Evolutionary conservation across 2,329 filamentous ascomycete species (phyloP).

Genomic region (Pseudocercospora vitis): DNA sequence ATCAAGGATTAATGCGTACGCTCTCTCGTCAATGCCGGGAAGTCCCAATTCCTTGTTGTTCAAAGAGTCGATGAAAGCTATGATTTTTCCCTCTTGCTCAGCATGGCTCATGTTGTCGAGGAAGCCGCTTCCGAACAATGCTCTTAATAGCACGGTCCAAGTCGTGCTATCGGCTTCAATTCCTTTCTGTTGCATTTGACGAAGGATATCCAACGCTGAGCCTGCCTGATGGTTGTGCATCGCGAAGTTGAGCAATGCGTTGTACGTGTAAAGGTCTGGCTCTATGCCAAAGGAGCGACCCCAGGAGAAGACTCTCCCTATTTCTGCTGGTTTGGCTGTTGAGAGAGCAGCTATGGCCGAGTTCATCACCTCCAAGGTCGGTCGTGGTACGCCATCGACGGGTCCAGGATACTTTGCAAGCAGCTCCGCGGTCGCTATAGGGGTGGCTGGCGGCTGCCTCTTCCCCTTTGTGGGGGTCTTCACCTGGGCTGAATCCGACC

Average conservation of each 20-base stretch:
- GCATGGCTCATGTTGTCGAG: conserved; percentile 45
- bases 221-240: conserved; percentile 31
- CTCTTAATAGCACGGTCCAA: conserved; percentile 70
- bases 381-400: conserved; percentile 53
- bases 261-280: conserved; percentile 38
- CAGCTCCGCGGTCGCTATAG: conserved; percentile 18
- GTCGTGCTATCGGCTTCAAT: conserved; percentile 59
- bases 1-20: conserved; percentile 71
- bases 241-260: conserved; percentile 36
- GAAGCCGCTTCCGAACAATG: conserved; percentile 52
- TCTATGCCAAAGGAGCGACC: conserved; percentile 39
- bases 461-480: neutral
- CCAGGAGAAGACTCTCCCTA: conserved; percentile 55
- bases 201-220: conserved; percentile 42
- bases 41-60: conserved; percentile 50
- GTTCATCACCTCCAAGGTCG: conserved; percentile 67
- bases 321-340: conserved; percentile 50
- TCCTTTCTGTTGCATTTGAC: conserved; percentile 45
- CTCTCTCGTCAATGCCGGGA: conserved; percentile 56
- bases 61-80: conserved; percentile 61
- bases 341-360: conserved; percentile 66
- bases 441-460: conserved; percentile 22
- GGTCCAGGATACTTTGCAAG: conserved; percentile 28
- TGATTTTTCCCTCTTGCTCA: conserved; percentile 55
- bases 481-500: conserved; percentile 22